A percentile compares a stretch with the other conserved stretches of the same genome.
Evolutionary conservation across 805 yeast genomes (phyloP).

Genomic region (Sugiyamaella valdiviana): DNA sequence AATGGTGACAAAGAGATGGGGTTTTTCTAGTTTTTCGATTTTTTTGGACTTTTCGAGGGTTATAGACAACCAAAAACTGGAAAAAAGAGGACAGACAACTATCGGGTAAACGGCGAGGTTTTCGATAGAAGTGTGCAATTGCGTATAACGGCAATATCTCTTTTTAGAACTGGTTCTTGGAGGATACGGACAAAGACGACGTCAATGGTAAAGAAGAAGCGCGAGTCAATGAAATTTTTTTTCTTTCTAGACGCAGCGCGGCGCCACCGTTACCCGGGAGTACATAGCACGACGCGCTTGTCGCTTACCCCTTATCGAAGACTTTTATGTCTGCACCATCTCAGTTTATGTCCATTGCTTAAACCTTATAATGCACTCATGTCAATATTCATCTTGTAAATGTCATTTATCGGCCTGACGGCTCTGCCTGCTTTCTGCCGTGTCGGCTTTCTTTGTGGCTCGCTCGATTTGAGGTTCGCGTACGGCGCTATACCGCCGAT

Average conservation of each 20-base stretch:
- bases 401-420: no score
- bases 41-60: constrained; percentile 4
- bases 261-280: background rate
- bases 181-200: background rate
- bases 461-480: background rate
- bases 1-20: background rate
- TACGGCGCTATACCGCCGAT: background rate
- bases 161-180: background rate
- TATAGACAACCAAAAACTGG: background rate
- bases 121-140: background rate
- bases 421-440: no score
- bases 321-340: no score
- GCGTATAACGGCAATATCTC: background rate
- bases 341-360: no score
- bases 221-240: background rate
- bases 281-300: no score
- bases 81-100: background rate
- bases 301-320: no score
- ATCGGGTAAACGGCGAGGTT: background rate
- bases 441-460: no score
- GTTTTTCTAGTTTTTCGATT: constrained; percentile 3
- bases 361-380: no score
- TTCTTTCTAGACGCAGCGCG: background rate
- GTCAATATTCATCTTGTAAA: no score
- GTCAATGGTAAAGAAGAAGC: background rate